Conservation (phyloP, 148 eudicot genomes). For the Salicornia ramosissima region DNA sequence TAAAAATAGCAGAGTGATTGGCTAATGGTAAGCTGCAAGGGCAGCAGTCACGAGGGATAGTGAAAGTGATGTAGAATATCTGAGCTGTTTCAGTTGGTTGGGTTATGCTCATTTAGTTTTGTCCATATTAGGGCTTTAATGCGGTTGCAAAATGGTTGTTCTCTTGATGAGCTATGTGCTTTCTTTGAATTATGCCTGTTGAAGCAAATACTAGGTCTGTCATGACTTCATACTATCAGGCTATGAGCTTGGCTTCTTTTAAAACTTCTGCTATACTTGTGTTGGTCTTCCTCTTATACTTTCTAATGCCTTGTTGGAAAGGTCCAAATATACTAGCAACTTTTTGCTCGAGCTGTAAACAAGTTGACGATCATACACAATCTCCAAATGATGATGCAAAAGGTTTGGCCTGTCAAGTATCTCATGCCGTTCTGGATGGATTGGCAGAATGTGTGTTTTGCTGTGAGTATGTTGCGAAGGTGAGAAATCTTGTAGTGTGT, state of each 20-base stretch:
- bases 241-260: no score
- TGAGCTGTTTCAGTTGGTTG: neutral
- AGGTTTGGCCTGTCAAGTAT: slow-evolving; percentile 31
- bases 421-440: slow-evolving; percentile 49
- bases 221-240: neutral
- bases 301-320: slow-evolving; percentile 24
- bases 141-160: no score
- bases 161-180: neutral
- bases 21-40: neutral
- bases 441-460: slow-evolving; percentile 59
- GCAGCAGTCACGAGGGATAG: neutral
- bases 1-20: neutral
- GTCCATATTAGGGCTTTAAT: no score
- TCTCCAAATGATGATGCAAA: slow-evolving; percentile 23
- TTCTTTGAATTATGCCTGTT: neutral
- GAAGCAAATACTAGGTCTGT: neutral
- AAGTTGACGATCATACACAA: slow-evolving; percentile 29
- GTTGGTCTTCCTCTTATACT: slow-evolving; percentile 15
- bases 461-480: slow-evolving; percentile 45
- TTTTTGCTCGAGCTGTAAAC: slow-evolving; percentile 48
- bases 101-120: neutral
- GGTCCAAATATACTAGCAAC: slow-evolving; percentile 67
- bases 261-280: neutral
- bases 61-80: neutral
- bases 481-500: slow-evolving; percentile 21